Evolutionary conservation across 2,329 filamentous ascomycete genomes (phyloP), one percentile per base, ranked within the genome.

Genomic region (Dothiorella sarmentorum): DNA sequence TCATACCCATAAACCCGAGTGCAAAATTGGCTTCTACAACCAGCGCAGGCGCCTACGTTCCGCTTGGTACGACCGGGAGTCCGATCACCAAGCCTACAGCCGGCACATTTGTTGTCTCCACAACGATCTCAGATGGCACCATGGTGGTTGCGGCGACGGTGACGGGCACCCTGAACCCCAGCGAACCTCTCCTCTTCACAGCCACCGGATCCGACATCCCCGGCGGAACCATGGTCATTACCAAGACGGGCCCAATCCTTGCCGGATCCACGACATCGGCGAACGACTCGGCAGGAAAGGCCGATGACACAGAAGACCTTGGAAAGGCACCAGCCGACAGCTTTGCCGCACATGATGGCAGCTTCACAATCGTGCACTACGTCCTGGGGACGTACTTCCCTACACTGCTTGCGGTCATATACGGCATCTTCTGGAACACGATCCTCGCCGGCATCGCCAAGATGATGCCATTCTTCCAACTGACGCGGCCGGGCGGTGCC

Each of bases 341-440:
- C 17, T 47, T 47, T 9, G 43, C 4, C 2, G 26, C n/a, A 2
- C 20, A 49, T 27, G 15, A 33, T 7, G 27, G 27, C 3, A 2
- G 18, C n/a, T 29, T 27, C 17, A 27, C n/a, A 3, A 15, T 47
- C 17, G 13, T 65, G 63, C 47, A 68, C 17, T 61, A 61, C 35
- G 40, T 61, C 43, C 4, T 61, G 3, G 60, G 60, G 1, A 51
- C 47, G 0, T 61, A 61, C 38, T 17, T 60, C 7, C 60, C 60
- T 24, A 61, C 60, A 1, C 27, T 61, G 4, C 20, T 49, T 11
- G 59, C 59, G 5, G 53, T 61, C 27, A 6, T 58, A 7, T 44
- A 58, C 35, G 37, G 55, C 24, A 59, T 59, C 38, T 45, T 40
- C 38, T 59, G 59, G 59, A 59, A 42, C 18, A 55, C 45, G 0